Evolutionary conservation across 257 asterid genomes (phyloP).

Genomic region (Fraxinus pennsylvanica): DNA sequence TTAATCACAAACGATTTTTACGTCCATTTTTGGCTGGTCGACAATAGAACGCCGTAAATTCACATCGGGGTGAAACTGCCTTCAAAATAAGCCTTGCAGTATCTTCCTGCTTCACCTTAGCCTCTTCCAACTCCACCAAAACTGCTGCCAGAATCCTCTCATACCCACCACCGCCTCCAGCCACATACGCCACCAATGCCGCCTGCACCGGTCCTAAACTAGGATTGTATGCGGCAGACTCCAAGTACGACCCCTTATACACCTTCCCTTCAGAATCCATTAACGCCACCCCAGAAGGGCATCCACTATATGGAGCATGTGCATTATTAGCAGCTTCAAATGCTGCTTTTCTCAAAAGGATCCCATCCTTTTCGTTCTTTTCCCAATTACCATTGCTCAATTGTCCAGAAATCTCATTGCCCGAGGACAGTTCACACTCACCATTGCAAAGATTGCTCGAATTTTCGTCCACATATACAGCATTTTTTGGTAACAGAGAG

Average conservation of each 20-base stretch:
- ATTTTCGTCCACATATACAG: neutral
- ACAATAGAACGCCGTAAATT: conserved; percentile 51
- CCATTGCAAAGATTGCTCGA: conserved; percentile 37
- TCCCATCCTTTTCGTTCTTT: conserved; percentile 14
- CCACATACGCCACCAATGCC: conserved; percentile 78
- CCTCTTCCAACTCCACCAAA: conserved; percentile 69
- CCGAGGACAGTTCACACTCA: conserved; percentile 7
- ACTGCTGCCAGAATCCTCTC: conserved; percentile 76
- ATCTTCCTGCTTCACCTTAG: conserved; percentile 65
- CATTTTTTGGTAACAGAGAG: conserved; percentile 15
- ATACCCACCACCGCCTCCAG: conserved; percentile 70
- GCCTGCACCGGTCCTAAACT: conserved; percentile 85
- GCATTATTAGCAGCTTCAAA: conserved; percentile 74
- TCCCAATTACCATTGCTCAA: conserved; percentile 42
- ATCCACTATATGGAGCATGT: conserved; percentile 82
- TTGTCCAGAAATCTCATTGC: neutral
- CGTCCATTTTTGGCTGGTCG: neutral
- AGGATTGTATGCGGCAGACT: conserved; percentile 91
- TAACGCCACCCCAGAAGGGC: conserved; percentile 84
- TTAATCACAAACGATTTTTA: conserved; percentile 24
- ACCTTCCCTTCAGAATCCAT: conserved; percentile 78
- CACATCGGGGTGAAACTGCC: conserved; percentile 62
- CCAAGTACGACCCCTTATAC: conserved; percentile 66
- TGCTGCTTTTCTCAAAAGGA: conserved; percentile 47
- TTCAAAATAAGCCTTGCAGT: conserved; percentile 63